A percentile compares a stretch with the other conserved stretches of the same genome.
Conservation (phyloP, 805 yeast genomes). For the Starmerella khaoyaiensis region DNA sequence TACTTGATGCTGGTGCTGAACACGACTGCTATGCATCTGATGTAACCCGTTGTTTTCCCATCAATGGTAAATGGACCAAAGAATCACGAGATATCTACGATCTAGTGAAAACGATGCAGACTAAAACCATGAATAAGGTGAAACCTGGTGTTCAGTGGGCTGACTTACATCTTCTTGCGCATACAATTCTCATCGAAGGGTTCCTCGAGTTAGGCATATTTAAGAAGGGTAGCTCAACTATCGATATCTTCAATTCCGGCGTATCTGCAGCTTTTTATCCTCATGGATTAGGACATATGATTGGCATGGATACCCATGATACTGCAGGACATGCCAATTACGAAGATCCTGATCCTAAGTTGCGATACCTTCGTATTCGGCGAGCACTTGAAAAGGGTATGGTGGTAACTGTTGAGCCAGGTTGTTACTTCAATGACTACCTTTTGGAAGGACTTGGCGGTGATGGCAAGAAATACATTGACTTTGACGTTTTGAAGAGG, state of each 20-base stretch:
- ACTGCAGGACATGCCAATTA: conserved; percentile 84
- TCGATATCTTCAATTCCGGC: conserved; percentile 57
- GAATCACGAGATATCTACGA: conserved; percentile 78
- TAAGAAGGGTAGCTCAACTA: conserved; percentile 35
- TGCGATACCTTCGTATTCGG: conserved; percentile 68
- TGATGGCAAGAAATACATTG: conserved; percentile 40
- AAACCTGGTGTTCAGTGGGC: conserved; percentile 84
- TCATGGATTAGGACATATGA: conserved; percentile 87
- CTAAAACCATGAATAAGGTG: conserved; percentile 51
- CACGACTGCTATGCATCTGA: conserved; percentile 89
- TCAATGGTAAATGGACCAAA: conserved; percentile 74
- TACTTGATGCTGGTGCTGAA: conserved; percentile 95
- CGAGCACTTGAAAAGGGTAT: conserved; percentile 58
- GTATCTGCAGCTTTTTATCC: conserved; percentile 77
- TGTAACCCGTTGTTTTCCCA: conserved; percentile 91
- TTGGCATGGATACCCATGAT: conserved; percentile 95
- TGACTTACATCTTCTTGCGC: conserved; percentile 67
- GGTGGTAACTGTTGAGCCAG: conserved; percentile 94
- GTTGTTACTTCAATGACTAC: conserved; percentile 78
- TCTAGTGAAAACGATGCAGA: conserved; percentile 73
- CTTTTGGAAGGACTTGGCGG: conserved; percentile 37
- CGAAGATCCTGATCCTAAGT: conserved; percentile 65
- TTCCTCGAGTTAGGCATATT: conserved; percentile 69
- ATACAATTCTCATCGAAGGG: conserved; percentile 56
- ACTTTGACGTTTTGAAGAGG: conserved; percentile 51